Evolutionary conservation across 768 basidiomycete genomes (phyloP).

Genomic region (Antrodiella citrinella): DNA sequence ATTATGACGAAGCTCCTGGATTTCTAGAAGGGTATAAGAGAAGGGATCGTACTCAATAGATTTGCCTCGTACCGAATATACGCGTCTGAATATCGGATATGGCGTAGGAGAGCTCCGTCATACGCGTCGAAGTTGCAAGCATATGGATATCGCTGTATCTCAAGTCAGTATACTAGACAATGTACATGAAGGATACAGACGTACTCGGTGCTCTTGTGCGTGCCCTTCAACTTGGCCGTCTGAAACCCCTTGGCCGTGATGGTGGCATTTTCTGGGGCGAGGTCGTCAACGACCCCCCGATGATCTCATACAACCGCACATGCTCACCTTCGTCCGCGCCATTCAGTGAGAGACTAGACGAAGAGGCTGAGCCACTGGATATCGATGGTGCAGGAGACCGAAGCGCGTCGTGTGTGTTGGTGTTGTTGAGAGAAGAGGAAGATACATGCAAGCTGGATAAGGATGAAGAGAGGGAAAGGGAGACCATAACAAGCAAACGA

Average conservation of each 20-base stretch:
- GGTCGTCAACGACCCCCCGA: constrained; percentile 9
- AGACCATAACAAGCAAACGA: constrained; percentile 19
- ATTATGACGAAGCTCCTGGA: constrained; percentile 88
- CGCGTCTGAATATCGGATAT: constrained; percentile 88
- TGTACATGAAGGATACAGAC: constrained; percentile 27
- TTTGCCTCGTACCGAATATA: constrained; percentile 69
- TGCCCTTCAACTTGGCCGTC: constrained; percentile 38
- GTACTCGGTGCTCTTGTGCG: constrained; percentile 61
- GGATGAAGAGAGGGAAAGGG: constrained; percentile 15
- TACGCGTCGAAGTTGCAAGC: constrained; percentile 74
- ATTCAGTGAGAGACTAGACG: constrained; percentile 48
- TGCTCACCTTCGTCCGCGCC: constrained; percentile 57
- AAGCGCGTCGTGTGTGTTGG: constrained; percentile 19
- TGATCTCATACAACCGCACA: constrained; percentile 8
- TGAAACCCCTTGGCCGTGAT: constrained; percentile 46
- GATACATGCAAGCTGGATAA: constrained; percentile 14
- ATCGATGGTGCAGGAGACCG: constrained; percentile 18
- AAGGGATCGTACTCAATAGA: background rate
- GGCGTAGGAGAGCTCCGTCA: constrained; percentile 80
- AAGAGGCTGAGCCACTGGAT: constrained; percentile 29
- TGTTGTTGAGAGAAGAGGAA: constrained; percentile 19
- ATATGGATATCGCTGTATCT: constrained; percentile 59
- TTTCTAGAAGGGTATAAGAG: too few species aligned
- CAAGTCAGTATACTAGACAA: constrained; percentile 14
- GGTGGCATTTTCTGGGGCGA: constrained; percentile 57